phyloP scores from a whole-genome alignment of 441 rosid species.

The Bocquillonia castaneifolia region DNA sequence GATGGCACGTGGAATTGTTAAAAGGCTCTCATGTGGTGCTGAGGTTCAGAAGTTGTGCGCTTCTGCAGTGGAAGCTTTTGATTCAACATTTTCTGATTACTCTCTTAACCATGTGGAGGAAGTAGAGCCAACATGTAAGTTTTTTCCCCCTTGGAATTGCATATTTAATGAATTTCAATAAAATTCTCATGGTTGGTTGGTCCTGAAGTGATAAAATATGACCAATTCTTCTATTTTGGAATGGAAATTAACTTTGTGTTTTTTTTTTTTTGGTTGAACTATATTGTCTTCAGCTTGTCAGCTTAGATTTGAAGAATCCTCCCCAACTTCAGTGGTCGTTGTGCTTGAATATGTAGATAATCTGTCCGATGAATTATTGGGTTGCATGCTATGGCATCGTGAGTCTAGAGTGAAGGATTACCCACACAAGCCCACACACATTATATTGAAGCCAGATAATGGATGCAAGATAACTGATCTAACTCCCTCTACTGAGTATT shows the following conservation, averaged over 20 bases:
- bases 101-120: slow-evolving; percentile 14
- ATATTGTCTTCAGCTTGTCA: slow-evolving; percentile 29
- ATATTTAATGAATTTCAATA: slow-evolving; percentile 2
- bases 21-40: slow-evolving; percentile 73
- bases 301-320: slow-evolving; percentile 51
- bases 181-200: neutral
- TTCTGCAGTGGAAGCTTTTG: slow-evolving; percentile 54
- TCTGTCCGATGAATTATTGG: slow-evolving; percentile 30
- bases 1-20: slow-evolving; percentile 82
- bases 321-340: slow-evolving; percentile 50
- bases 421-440: slow-evolving; percentile 43
- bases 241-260: neutral
- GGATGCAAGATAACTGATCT: slow-evolving; percentile 52
- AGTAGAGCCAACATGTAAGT: slow-evolving; percentile 35
- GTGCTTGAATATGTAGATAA: slow-evolving; percentile 35
- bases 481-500: slow-evolving; percentile 52
- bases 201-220: neutral
- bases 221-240: neutral
- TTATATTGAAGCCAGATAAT: slow-evolving; percentile 41
- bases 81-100: slow-evolving; percentile 20
- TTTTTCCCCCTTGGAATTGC: neutral
- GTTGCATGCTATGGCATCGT: slow-evolving; percentile 57
- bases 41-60: slow-evolving; percentile 76
- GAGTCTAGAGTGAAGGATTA: slow-evolving; percentile 42
- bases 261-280: slow-evolving; percentile 25